phyloP scores from a whole-genome alignment of 2,329 filamentous ascomycete genomes.

The Cladosporium sphaerospermum region DNA sequence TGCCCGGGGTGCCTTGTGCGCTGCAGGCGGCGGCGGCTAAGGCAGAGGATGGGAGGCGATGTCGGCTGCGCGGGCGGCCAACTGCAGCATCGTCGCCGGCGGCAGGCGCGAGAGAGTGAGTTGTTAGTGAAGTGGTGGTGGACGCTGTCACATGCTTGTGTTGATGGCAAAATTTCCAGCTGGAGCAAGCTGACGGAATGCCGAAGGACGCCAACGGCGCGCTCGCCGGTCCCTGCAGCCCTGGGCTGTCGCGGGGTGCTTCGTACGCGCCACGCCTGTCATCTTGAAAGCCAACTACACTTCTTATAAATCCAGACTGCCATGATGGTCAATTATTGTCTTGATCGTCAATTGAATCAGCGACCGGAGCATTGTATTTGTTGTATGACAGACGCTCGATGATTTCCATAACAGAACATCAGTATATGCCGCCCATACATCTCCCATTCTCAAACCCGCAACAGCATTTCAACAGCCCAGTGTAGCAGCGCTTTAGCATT shows the following conservation, averaged over 20 bases:
- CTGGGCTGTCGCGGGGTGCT: background rate
- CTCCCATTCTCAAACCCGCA: background rate
- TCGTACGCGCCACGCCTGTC: too few relatives aligned
- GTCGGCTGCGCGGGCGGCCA: background rate
- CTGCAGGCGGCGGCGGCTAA: background rate
- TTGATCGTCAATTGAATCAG: too few relatives aligned
- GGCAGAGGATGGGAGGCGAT: background rate
- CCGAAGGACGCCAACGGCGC: background rate
- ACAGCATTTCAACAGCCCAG: background rate
- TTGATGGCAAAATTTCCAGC: conserved; percentile 3
- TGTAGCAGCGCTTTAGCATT: background rate
- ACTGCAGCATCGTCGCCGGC: conserved; percentile 1
- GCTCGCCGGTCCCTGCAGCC: background rate
- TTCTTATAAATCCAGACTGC: too few relatives aligned
- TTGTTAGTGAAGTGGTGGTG: background rate
- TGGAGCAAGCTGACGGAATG: background rate
- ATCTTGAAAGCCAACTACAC: too few relatives aligned
- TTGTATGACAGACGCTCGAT: too few relatives aligned
- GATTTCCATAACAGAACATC: background rate
- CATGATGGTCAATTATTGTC: too few relatives aligned
- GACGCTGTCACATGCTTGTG: conserved; percentile 8
- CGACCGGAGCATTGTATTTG: too few relatives aligned
- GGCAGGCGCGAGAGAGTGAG: background rate
- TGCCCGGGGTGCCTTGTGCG: background rate
- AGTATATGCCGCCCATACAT: background rate